phyloP scores from a whole-genome alignment of 2,329 filamentous ascomycete species.

The Pseudogymnoascus sp. region DNA sequence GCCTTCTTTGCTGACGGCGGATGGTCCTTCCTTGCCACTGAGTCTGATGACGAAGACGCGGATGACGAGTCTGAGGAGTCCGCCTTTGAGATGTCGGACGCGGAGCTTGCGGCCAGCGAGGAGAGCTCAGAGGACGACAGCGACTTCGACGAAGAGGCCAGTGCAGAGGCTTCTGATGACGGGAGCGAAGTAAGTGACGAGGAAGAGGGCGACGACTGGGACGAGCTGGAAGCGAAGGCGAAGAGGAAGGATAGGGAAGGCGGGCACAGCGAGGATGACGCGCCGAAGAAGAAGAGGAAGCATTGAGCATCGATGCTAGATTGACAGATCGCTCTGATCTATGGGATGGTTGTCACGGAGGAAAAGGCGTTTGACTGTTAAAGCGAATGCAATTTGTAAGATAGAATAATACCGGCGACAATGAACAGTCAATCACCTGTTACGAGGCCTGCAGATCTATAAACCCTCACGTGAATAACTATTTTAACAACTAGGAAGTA shows the following conservation, averaged over 20 bases:
- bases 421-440: neutral
- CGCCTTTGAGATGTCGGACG: conserved; percentile 84
- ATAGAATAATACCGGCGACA: neutral
- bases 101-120: conserved; percentile 64
- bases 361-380: neutral
- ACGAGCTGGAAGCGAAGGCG: conserved; percentile 86
- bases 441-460: neutral
- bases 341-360: neutral
- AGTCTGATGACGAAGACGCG: conserved; percentile 75
- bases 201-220: conserved; percentile 80
- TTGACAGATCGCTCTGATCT: neutral
- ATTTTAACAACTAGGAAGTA: conserved; percentile 1
- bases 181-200: conserved; percentile 49
- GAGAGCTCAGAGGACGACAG: conserved; percentile 82
- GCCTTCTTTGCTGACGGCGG: conserved; percentile 92
- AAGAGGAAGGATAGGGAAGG: conserved; percentile 70
- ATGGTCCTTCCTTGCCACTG: conserved; percentile 84
- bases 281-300: conserved; percentile 57
- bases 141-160: conserved; percentile 87
- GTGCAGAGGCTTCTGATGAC: conserved; percentile 73
- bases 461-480: neutral
- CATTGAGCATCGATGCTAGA: neutral
- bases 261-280: conserved; percentile 60
- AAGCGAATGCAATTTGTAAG: neutral
- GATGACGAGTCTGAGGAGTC: conserved; percentile 81